Conservation (phyloP, 257 asterid species). For the Prunella vulgaris region DNA sequence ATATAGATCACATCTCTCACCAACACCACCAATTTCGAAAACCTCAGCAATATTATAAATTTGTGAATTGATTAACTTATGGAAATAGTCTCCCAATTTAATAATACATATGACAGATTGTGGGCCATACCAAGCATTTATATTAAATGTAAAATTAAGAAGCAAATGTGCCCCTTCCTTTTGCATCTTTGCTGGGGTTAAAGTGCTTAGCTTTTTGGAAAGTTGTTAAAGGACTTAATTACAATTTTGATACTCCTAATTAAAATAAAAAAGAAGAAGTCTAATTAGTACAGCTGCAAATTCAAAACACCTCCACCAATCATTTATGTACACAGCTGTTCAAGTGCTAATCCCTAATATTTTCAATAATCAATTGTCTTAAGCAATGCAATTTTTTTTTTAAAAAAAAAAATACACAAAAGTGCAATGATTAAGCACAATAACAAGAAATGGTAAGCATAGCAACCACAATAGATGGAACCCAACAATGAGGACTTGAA, state of each 20-base stretch:
- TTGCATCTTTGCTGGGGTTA: conserved; percentile 22
- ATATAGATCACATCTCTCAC: not conserved
- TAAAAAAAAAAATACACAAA: too few species aligned
- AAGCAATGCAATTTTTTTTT: too few species aligned
- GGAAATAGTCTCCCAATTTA: not conserved
- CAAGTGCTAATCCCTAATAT: not conserved
- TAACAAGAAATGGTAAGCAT: too few species aligned
- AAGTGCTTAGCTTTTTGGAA: conserved; percentile 28
- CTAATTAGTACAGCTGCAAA: conserved; percentile 21
- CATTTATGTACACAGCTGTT: conserved; percentile 13
- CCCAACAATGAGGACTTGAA: too few species aligned
- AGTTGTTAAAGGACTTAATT: conserved; percentile 28
- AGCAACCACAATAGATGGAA: too few species aligned
- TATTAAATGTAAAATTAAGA: not conserved
- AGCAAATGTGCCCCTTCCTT: not conserved
- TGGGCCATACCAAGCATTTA: conserved; percentile 7
- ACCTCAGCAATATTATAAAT: not conserved
- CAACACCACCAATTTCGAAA: not conserved
- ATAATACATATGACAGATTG: not conserved
- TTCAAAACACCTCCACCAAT: conserved; percentile 6
- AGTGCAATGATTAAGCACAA: too few species aligned
- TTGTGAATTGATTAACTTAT: not conserved
- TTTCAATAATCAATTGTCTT: not conserved
- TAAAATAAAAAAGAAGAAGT: not conserved
- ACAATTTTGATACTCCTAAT: conserved; percentile 9